phyloP scores from a whole-genome alignment of 106 monocot species.

The Dioscorea dumetorum region DNA sequence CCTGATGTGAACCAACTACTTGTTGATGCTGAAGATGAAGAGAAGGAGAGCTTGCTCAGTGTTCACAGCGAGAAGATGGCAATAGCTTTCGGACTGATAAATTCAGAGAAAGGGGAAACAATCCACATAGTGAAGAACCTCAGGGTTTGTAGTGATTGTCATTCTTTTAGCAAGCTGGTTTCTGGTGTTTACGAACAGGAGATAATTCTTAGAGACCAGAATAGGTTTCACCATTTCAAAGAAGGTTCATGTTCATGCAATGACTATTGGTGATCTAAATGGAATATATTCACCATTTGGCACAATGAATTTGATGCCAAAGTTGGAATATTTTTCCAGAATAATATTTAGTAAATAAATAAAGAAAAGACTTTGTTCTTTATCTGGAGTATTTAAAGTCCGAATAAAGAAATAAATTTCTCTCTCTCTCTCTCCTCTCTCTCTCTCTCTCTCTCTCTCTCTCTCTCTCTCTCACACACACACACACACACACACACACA shows the following conservation, averaged over 20 bases:
- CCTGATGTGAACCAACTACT: slow-evolving; percentile 12
- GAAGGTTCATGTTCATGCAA: slow-evolving; percentile 24
- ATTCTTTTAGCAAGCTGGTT: slow-evolving; percentile 17
- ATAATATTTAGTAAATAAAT: too few species aligned
- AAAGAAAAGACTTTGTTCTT: too few species aligned
- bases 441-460: too few species aligned
- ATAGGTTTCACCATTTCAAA: slow-evolving; percentile 31
- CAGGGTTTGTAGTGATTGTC: slow-evolving; percentile 29
- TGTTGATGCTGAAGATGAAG: slow-evolving; percentile 12
- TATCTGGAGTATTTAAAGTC: too few species aligned
- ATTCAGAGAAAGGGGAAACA: background rate
- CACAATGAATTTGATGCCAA: background rate
- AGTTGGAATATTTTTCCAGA: too few species aligned
- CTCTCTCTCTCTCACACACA: too few species aligned
- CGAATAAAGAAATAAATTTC: too few species aligned
- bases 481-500: too few species aligned
- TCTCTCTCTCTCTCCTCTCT: too few species aligned
- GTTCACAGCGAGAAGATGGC: slow-evolving; percentile 30
- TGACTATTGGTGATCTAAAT: slow-evolving; percentile 17
- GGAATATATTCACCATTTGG: background rate
- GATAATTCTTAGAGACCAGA: slow-evolving; percentile 30
- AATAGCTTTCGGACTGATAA: slow-evolving; percentile 17
- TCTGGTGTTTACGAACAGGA: slow-evolving; percentile 15
- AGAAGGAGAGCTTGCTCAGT: slow-evolving; percentile 19
- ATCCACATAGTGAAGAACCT: slow-evolving; percentile 25